Conservation (phyloP, 192 early-diverging fungal genomes). For the Gigaspora rosea region DNA sequence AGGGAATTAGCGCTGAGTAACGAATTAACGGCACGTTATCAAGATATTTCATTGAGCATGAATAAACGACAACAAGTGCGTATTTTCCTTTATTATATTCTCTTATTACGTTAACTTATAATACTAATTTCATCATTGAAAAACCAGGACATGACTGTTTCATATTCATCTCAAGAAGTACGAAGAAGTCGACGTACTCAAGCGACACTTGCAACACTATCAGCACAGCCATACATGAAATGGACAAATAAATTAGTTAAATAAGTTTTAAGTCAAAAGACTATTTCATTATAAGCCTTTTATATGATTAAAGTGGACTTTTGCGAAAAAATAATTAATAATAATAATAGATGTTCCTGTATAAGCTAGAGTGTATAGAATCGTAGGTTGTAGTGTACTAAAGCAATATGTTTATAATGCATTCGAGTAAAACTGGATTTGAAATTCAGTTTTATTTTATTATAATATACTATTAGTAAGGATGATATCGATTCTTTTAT, state of each 20-base stretch:
- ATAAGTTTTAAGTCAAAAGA: background rate
- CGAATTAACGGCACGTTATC: slow-evolving; percentile 56
- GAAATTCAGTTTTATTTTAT: too few relatives aligned
- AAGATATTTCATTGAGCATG: slow-evolving; percentile 54
- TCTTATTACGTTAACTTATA: background rate
- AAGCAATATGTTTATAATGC: too few relatives aligned
- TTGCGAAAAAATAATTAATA: too few relatives aligned
- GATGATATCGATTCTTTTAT: too few relatives aligned
- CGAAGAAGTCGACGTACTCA: slow-evolving; percentile 14
- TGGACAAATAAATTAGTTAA: slow-evolving; percentile 24
- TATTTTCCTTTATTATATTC: background rate
- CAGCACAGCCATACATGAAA: slow-evolving; percentile 27
- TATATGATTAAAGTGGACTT: too few relatives aligned
- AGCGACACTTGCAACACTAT: slow-evolving; percentile 1
- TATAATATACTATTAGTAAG: too few relatives aligned
- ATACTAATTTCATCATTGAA: background rate
- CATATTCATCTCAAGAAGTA: slow-evolving; percentile 3
- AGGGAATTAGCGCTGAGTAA: slow-evolving; percentile 67
- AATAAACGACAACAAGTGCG: slow-evolving; percentile 51
- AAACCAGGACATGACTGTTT: slow-evolving; percentile 1
- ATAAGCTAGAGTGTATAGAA: too few relatives aligned
- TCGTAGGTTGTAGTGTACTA: too few relatives aligned
- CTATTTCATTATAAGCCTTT: too few relatives aligned
- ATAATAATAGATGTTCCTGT: too few relatives aligned
- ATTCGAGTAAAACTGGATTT: too few relatives aligned